A percentile compares a stretch with the other conserved stretches of the same genome.
Conservation (phyloP, 169 alveolate genomes). For the Cyclospora cayetanensis region DNA sequence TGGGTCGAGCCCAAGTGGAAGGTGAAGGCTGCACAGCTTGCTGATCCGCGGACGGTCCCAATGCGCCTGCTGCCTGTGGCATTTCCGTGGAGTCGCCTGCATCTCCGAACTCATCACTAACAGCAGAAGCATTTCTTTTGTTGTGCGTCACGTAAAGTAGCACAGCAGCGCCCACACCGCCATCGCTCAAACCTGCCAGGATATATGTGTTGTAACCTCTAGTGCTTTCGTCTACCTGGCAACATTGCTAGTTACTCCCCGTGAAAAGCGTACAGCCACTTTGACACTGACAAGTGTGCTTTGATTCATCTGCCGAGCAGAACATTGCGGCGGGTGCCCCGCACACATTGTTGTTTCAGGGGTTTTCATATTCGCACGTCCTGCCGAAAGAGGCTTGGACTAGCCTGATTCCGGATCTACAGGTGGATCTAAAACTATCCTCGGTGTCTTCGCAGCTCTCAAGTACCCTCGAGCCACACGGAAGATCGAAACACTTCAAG, state of each 20-base stretch:
- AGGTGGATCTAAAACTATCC: background rate
- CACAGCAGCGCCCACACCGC: no score
- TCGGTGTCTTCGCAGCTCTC: background rate
- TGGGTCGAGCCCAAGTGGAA: no score
- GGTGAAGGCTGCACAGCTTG: no score
- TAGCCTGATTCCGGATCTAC: background rate
- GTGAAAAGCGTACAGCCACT: background rate
- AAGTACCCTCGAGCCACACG: background rate
- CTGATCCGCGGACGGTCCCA: no score
- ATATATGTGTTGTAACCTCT: background rate
- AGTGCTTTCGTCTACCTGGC: background rate
- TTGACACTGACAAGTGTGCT: conserved; percentile 14
- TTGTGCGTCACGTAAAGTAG: no score
- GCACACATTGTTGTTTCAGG: conserved; percentile 22
- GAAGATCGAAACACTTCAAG: background rate
- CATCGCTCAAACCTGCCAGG: background rate
- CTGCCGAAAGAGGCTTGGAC: background rate
- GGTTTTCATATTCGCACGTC: background rate
- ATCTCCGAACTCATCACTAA: no score
- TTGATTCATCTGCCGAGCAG: background rate
- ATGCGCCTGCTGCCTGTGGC: no score
- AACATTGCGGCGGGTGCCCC: conserved; percentile 50
- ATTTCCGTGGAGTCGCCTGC: no score
- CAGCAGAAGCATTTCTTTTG: no score
- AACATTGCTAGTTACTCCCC: background rate